These are phyloP conservation scores for Salix brachista DNA, from an alignment of 345 rosid genomes.

Conservation along the genomic window DNA sequence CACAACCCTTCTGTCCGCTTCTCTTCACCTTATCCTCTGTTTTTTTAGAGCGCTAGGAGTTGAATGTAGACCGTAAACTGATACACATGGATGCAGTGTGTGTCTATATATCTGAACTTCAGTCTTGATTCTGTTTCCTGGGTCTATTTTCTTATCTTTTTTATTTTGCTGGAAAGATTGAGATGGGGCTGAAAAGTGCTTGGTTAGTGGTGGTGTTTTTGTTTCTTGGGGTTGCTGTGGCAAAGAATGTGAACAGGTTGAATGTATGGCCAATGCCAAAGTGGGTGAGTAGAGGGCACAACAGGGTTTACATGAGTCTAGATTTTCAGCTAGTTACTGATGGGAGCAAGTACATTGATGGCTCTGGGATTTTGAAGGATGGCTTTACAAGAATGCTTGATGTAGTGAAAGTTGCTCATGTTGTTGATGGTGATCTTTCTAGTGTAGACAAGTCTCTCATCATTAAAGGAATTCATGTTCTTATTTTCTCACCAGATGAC, in stretches of 20 bases:
- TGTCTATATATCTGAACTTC: too few relatives aligned
- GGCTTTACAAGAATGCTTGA: constrained; percentile 53
- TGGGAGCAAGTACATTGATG: constrained; percentile 33
- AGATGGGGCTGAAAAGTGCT: neutral
- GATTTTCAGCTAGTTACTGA: constrained; percentile 36
- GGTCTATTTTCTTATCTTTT: too few relatives aligned
- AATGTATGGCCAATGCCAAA: constrained; percentile 21
- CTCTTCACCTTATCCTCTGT: neutral
- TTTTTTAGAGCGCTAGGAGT: too few relatives aligned
- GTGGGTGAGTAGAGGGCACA: constrained; percentile 38
- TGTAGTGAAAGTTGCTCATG: constrained; percentile 38
- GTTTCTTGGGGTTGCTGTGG: neutral
- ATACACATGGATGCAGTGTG: too few relatives aligned
- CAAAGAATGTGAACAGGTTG: neutral
- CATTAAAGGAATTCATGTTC: constrained; percentile 44
- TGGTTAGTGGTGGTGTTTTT: neutral
- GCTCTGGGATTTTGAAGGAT: constrained; percentile 43
- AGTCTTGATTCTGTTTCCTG: neutral
- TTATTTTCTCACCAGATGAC: constrained; percentile 38
- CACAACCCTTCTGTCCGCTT: neutral
- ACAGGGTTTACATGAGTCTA: constrained; percentile 25
- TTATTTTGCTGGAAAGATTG: neutral
- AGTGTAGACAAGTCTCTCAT: constrained; percentile 18
- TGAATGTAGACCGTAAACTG: too few relatives aligned
- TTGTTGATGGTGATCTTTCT: constrained; percentile 32